Conservation (phyloP, 78 protist species). For the Dictyostelium capitatum region DNA sequence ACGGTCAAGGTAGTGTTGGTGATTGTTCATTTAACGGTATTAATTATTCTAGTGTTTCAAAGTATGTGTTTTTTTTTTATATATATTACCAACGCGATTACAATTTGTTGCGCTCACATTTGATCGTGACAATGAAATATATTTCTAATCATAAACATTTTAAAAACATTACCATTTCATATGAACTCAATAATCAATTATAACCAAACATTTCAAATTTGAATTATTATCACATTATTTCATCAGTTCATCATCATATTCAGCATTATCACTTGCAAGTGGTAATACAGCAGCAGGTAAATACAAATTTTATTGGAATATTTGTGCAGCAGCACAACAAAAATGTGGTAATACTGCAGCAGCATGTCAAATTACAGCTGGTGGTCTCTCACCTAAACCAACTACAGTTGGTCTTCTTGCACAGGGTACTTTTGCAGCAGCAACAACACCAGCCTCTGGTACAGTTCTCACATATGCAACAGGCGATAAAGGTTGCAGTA, state of each 20-base stretch:
- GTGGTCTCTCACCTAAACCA: no score
- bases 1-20: not conserved
- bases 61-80: not conserved
- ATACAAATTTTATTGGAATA: conserved; percentile 20
- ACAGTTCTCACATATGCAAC: not conserved
- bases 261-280: not conserved
- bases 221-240: not conserved
- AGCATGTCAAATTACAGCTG: not conserved
- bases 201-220: not conserved
- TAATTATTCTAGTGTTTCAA: not conserved
- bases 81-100: not conserved
- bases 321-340: not conserved
- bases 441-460: not conserved
- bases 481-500: no score
- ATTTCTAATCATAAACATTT: no score
- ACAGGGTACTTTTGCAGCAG: not conserved
- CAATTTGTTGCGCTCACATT: not conserved
- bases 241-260: not conserved
- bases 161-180: no score
- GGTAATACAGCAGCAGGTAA: conserved; percentile 2
- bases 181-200: no score
- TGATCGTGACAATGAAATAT: not conserved
- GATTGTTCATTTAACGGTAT: not conserved
- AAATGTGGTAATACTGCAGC: not conserved
- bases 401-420: not conserved